Evolutionary conservation across 805 yeast species (phyloP), one percentile per base, ranked within the genome.

Genomic region (Saccharomycopsis oosterbeekiorum): DNA sequence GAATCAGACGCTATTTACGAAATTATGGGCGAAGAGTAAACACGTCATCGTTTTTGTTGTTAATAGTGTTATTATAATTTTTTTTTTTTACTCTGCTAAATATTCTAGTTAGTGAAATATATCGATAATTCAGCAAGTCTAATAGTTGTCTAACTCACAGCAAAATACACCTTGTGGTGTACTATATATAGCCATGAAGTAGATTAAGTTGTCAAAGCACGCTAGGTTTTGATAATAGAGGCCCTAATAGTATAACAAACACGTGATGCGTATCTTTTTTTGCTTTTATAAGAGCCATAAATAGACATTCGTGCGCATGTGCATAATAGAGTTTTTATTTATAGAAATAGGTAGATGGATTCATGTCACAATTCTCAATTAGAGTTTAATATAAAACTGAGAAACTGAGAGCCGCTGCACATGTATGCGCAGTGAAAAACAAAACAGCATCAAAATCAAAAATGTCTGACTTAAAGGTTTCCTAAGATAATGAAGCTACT

Each of bases 1-100:
- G 65, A 66, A 8, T 66, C 58, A 59, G 60, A 51, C 51, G 59
- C 69, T 42, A 68, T 65, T 37, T 64, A 69, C 59, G 68, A 69
- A 39, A 58, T 36, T 54, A 64, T 11, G 4, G 19, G 29, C 24
- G 37, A 29, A 65, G 56, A 69, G 68, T 36, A 29, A 6, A 4
- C 3, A 29, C 6, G 6, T 29, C 6, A n/a, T n/a, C n/a, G n/a
- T 29, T 29, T 6, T 29, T 29, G 34, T 29, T 6, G 34, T 29
- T 29, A 29, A 4, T 29, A 29, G 3, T 29, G 6, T 29, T 29
- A 6, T 29, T 29, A 29, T 29, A 29, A n/a, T n/a, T n/a, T n/a
- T n/a, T n/a, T n/a, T n/a, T n/a, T n/a, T n/a, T n/a, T n/a, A n/a
- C n/a, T n/a, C n/a, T n/a, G n/a, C n/a, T n/a, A n/a, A 29, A 29